Evolutionary conservation across 2,329 filamentous ascomycete species (phyloP), one percentile per base, ranked within the genome.

Genomic region (Aspergillus sp.): DNA sequence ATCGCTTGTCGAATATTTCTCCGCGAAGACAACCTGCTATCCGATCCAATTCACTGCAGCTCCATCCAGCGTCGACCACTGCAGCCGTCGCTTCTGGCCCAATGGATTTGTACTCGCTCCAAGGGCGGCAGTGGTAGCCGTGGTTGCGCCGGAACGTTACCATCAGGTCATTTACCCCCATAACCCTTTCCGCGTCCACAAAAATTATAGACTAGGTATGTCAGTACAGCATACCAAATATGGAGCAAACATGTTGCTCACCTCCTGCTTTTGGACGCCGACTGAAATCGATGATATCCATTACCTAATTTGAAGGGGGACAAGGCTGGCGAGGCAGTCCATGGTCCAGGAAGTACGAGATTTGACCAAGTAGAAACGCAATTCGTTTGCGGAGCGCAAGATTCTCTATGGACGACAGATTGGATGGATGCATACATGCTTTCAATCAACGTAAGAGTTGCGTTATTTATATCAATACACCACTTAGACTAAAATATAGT

Each of bases 81-180:
- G 45, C 33, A 47, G 33, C 33, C 35, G 32, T 47, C 33, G 45
- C 45, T 40, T 47, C 45, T 47, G 32, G 45, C 20, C 45, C 45
- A 47, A 40, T 47, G 32, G 32, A 47, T 40, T 30, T 47, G 45
- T 47, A 47, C 45, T 47, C 45, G 45, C 45, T 47, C 45, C 33
- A 47, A 40, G 45, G n/a, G 45, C 45, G 38, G 32, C 45, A 33
- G 45, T 40, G 13, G 45, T 16, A 41, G 45, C 30, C 22, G 38
- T 32, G 45, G 45, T 40, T 47, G 32, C 45, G 33, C 32, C 17
- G 20, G 45, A 47, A 47, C n/a, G 4, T 47, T 24, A 47, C 45
- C n/a, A 47, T 20, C 45, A 47, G 45, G 45, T 47, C 45, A 26
- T 40, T 20, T 3, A 11, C 20, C 30, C 45, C 45, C n/a, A n/a